Conservation (phyloP, 495 filamentous ascomycete species). For the Penicillium verhagenii region DNA sequence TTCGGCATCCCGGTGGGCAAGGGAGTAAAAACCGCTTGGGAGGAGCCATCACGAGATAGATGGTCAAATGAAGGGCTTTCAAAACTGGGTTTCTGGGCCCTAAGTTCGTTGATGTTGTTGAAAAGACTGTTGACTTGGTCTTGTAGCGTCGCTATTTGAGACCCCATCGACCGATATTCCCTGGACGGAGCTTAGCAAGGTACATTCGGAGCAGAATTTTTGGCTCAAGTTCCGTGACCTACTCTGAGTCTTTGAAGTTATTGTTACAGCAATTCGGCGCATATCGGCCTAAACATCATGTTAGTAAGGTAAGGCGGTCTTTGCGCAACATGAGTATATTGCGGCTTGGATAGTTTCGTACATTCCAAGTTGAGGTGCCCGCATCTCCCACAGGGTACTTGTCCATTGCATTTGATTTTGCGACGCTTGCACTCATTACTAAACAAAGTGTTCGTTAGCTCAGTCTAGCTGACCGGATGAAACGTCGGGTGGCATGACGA, state of each 20-base stretch:
- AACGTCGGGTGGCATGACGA: conserved; percentile 10
- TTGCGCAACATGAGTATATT: neutral
- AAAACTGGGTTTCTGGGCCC: conserved; percentile 36
- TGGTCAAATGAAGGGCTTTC: conserved; percentile 40
- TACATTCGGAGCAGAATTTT: neutral
- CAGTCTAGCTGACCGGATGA: neutral
- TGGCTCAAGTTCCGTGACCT: conserved; percentile 30
- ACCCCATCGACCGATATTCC: conserved; percentile 77
- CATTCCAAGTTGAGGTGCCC: conserved; percentile 86
- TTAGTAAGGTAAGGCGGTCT: conserved; percentile 3
- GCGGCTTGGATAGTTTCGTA: conserved; percentile 16
- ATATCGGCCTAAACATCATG: conserved; percentile 57
- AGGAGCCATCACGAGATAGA: conserved; percentile 40
- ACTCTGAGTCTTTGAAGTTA: conserved; percentile 81
- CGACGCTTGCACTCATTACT: conserved; percentile 89
- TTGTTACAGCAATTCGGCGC: conserved; percentile 85
- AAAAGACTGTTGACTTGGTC: conserved; percentile 80
- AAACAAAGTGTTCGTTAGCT: conserved; percentile 16
- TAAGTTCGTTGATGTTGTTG: conserved; percentile 64
- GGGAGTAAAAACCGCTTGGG: conserved; percentile 35
- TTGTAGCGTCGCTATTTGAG: conserved; percentile 72
- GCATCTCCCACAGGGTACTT: conserved; percentile 84
- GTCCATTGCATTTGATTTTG: conserved; percentile 94
- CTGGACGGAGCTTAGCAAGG: conserved; percentile 30
- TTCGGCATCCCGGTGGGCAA: conserved; percentile 33